Conservation (phyloP, 1,284 basidiomycete species). For the Stereum hirsutum region DNA sequence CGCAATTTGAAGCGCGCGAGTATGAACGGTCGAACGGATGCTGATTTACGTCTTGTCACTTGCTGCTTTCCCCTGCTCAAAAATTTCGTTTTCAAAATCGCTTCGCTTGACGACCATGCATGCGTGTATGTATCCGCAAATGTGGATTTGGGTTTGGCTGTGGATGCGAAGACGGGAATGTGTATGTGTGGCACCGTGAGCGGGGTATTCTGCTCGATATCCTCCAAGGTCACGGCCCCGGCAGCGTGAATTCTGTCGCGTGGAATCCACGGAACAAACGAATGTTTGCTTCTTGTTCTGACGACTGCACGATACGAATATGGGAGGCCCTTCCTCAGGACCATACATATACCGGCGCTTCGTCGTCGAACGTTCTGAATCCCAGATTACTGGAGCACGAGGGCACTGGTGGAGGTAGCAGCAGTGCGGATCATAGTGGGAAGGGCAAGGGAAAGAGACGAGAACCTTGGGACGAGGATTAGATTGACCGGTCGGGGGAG, state of each 20-base stretch:
- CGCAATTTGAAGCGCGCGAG: background rate
- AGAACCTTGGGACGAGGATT: slow-evolving; percentile 35
- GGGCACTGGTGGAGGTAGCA: slow-evolving; percentile 12
- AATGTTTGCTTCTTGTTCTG: slow-evolving; percentile 92
- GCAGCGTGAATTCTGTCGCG: slow-evolving; percentile 91
- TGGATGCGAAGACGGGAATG: slow-evolving; percentile 61
- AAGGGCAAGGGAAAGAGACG: slow-evolving; percentile 64
- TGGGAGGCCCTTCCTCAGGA: slow-evolving; percentile 60
- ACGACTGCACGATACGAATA: slow-evolving; percentile 78
- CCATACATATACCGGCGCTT: slow-evolving; percentile 9
- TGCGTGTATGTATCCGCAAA: background rate
- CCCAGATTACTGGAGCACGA: slow-evolving; percentile 4
- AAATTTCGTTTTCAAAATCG: no score
- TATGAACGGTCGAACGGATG: no score
- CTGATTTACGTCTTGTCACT: background rate
- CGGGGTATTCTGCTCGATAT: slow-evolving; percentile 77
- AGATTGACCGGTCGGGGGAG: no score
- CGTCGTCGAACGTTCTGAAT: slow-evolving; percentile 10
- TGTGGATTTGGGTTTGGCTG: slow-evolving; percentile 1
- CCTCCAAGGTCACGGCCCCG: slow-evolving; percentile 75
- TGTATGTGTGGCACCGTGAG: slow-evolving; percentile 94
- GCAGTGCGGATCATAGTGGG: slow-evolving; percentile 28
- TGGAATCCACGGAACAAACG: slow-evolving; percentile 87
- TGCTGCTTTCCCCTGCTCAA: slow-evolving; percentile 6
- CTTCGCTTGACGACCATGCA: background rate